Base-by-base conservation (phyloP, 192 early-diverging fungal species). In the Podila horticola region DNA sequence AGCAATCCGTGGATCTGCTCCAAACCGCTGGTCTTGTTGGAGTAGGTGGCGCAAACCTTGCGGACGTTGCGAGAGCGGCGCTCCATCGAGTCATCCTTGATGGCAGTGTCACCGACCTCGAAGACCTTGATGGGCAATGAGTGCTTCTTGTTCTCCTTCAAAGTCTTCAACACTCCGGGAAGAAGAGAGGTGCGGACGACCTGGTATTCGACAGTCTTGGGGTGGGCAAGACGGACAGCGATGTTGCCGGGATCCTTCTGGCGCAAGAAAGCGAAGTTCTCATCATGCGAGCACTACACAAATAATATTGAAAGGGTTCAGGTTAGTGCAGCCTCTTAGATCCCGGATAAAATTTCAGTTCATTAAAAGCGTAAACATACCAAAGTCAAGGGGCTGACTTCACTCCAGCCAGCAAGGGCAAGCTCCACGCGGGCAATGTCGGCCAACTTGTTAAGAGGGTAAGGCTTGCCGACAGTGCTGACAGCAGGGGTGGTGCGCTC, bases 41-140 rank as follows among this genome's bases (percentile, higher is more conserved):
- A 89, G 84, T 96, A 99, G 29, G 95, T 86, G 11, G 92, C 93
- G 62, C 94, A 94, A 51, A 98, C 87, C 67, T 93, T 94, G 50
- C 98, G 90, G 83, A 96, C 88, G 86, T 98, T 99, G 70, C 93
- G 84, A 6, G 94, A 90, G n/a, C 92, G 86, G 66, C 95, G 87
- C 74, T 96, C 96, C 57, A 79, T 69, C 11, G 88, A 82, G 24
- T 96, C 91, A 83, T 97, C 95, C 86, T 97, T 96, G 74, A 97
- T 84, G 22, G 94, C 94, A 31, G 97, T 91, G 67, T 99, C 97
- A 33, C 95, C 95, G 36, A 98, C 96, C 82, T 99, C 98, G 79
- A 99, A 99, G 69, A 99, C 79, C 84, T 94, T 95, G 86, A 97
- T 85, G 10, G 98, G 98, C 48, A 97, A 87, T 5, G 97, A 84